phyloP scores from a whole-genome alignment of 352 stramenopile genomes.

The Phytophthora fragariae region DNA sequence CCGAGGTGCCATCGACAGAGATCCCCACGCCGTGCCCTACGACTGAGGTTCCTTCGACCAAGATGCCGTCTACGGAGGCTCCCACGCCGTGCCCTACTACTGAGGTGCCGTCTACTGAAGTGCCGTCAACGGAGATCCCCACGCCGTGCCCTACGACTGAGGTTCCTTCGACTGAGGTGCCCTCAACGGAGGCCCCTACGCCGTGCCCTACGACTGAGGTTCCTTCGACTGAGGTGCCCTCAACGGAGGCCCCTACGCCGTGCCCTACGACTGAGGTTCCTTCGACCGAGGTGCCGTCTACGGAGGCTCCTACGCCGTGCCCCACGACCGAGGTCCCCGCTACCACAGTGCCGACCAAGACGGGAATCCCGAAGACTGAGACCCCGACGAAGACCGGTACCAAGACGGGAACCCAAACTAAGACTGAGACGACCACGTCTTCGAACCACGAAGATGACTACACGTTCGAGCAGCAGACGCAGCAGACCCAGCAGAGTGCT shows the following conservation, averaged over 20 bases:
- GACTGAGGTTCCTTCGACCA: conserved; percentile 7
- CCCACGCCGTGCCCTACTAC: conserved; percentile 28
- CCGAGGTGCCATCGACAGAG: conserved; percentile 5
- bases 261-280: conserved; percentile 22
- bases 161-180: conserved; percentile 4
- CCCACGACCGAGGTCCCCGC: conserved; percentile 4
- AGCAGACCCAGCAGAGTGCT: conserved; percentile 28
- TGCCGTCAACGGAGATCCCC: neutral
- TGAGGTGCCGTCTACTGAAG: conserved; percentile 8
- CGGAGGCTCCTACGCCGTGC: conserved; percentile 21
- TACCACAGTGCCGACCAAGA: conserved; percentile 10
- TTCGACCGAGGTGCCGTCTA: neutral
- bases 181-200: neutral
- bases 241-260: conserved; percentile 16
- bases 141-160: conserved; percentile 31
- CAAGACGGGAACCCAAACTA: conserved; percentile 13
- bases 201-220: conserved; percentile 24
- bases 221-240: neutral
- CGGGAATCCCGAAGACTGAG: conserved; percentile 13
- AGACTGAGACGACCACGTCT: conserved; percentile 26
- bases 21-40: conserved; percentile 22
- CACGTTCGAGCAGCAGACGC: conserved; percentile 21
- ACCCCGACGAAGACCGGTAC: conserved; percentile 6
- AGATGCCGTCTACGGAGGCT: conserved; percentile 8
- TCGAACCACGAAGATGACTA: conserved; percentile 30